These are phyloP conservation scores for Eucalyptus sideroxylon DNA, from an alignment of 345 rosid genomes.

Conservation along the genomic window DNA sequence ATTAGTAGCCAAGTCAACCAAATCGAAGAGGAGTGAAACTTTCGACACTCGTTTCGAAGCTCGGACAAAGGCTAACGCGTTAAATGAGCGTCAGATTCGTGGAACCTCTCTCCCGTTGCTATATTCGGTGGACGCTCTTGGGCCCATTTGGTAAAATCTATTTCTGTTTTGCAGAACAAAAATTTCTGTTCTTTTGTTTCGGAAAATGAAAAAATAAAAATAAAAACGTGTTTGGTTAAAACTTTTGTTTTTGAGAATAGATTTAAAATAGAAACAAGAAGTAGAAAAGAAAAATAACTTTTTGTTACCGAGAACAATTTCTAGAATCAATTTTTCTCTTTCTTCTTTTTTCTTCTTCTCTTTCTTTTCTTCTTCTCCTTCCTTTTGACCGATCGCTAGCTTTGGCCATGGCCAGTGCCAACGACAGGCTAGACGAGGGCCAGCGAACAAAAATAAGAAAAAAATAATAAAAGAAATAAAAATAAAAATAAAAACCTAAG, in stretches of 20 bases:
- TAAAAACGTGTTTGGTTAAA: no score
- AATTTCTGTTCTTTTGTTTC: rapidly evolving
- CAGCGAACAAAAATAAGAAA: no score
- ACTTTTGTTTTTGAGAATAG: rapidly evolving
- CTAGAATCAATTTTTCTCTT: no score
- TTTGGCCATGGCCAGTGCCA: rapidly evolving
- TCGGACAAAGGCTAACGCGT: neutral
- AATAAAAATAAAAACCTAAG: no score
- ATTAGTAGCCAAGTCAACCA: neutral
- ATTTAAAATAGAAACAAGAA: rapidly evolving
- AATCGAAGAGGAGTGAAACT: neutral
- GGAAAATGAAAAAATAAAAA: rapidly evolving
- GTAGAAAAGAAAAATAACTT: no score
- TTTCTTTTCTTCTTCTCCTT: no score
- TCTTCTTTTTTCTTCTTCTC: no score
- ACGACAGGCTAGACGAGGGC: rapidly evolving
- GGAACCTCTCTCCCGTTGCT: neutral
- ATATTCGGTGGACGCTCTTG: neutral
- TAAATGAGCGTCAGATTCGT: neutral
- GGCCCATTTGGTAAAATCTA: no score
- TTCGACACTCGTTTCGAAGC: neutral
- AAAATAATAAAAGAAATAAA: no score
- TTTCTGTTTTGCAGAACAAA: rapidly evolving
- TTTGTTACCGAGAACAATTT: rapidly evolving
- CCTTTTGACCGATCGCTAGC: rapidly evolving